Evolutionary conservation across 2,329 filamentous ascomycete species (phyloP).

Genomic region (Colletotrichum tanaceti): DNA sequence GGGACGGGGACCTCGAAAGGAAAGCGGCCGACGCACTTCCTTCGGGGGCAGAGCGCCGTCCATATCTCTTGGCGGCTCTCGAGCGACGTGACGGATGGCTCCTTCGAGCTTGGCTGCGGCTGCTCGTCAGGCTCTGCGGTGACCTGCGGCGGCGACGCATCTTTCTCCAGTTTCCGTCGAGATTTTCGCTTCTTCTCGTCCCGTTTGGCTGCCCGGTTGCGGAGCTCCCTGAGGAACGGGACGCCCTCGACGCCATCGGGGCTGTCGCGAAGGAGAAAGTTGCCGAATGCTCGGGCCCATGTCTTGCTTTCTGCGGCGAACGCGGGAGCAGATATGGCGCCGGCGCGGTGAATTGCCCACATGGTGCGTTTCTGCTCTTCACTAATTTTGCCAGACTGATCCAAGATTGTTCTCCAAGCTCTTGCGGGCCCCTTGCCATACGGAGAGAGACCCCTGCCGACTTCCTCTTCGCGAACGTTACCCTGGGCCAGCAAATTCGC

Average conservation of each 20-base stretch:
- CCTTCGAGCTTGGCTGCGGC: too few relatives aligned
- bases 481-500: too few relatives aligned
- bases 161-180: neutral
- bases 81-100: neutral
- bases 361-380: too few relatives aligned
- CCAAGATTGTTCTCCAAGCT: too few relatives aligned
- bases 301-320: neutral
- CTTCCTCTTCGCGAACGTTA: too few relatives aligned
- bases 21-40: neutral
- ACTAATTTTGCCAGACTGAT: too few relatives aligned
- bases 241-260: neutral
- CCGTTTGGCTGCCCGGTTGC: neutral
- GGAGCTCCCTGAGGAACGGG: neutral
- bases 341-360: neutral
- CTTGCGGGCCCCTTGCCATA: too few relatives aligned
- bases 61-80: neutral
- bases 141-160: neutral
- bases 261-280: neutral
- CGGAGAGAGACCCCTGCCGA: too few relatives aligned
- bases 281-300: neutral
- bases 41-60: neutral
- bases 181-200: neutral
- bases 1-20: conserved; percentile 10
- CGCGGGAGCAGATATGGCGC: neutral
- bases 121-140: too few relatives aligned